Base-by-base conservation (phyloP, 352 stramenopile species). In the Phytophthora parvispora region DNA sequence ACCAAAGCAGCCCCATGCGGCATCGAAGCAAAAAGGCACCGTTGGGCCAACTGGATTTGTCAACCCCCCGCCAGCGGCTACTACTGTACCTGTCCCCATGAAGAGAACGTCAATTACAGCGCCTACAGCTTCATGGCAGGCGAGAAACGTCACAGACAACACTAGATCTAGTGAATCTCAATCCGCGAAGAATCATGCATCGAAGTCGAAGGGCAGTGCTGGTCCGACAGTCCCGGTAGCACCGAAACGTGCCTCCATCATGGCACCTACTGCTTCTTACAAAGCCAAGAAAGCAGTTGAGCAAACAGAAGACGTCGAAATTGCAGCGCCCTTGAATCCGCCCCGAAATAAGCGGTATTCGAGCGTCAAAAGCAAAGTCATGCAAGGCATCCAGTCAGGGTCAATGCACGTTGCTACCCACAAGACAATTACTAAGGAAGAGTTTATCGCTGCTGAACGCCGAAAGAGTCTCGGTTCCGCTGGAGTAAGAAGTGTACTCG, bases 311-410 rank as follows among this genome's bases (percentile, higher is more conserved):
- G 62, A 62, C 16, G 31, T 52, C 13, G 43, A 29, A 1, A 7
- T 45, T 0, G 3, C 67, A 27, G 13, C 54, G 6, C 29, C 63
- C 7, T 58, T 57, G 20, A 16, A 27, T 55, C 43, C 56, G 6
- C 12, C 43, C 20, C 67, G 72, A 28, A 86, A 72, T 42, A 86
- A 80, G 43, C 77, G 64, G 42, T 87, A 87, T 38, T 69, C 73
- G 2, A 83, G 76, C 31, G 71, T 91, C n/a, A 76, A 86, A 47
- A 89, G 76, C 58, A 91, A 87, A 24, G 78, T 89, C 10, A 63
- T 74, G 16, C 63, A 73, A 51, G 58, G 58, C 5, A 67, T 81
- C 13, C 45, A 71, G 25, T 64, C 69, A n/a, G 60, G 60, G 22
- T 60, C 43, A 20, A 73, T 43, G 20, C 65, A 64, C 20, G 27